Evolutionary conservation across 1,284 basidiomycete genomes (phyloP), one percentile per base, ranked within the genome.

Genomic region (Singerocomus inundabilis): DNA sequence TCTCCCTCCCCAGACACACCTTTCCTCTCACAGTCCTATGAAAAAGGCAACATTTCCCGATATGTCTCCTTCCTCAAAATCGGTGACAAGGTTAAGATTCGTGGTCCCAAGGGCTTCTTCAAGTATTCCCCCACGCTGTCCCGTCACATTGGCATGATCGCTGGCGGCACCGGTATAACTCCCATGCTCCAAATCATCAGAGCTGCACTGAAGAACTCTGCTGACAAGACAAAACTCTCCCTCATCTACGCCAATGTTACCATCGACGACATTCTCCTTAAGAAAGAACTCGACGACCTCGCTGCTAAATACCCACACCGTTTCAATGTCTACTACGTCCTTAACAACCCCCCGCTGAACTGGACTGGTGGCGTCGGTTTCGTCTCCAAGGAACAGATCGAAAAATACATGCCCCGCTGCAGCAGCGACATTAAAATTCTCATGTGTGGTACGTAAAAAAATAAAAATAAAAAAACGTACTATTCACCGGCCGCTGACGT

Each of bases 171-270:
- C 5, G 96, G 96, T 56, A 96, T 99, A 69, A 98, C 97, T 0
- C 96, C 96, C 59, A 96, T 97, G 93, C 85, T 95, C 60, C 97
- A 98, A 72, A 93, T 99, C 75, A 88, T 98, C 72, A 84, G 88
- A 55, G 90, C 93, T 25, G 84, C 85, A 10, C 80, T 96, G 65
- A 89, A 91, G 72, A 91, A 96, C 75, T 84, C 90, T 7, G 67
- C 72, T 41, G 96, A 98, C 78, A 77, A 72, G 58, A 98, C 96
- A 30, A 82, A 81, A 64, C 72, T 94, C 60, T 81, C 75, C 54
- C 81, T 99, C 59, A 91, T 99, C 69, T 99, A 98, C 72, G 96
- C 97, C 59, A 99, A 99, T 72, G 93, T 98, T 67, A 85, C 86
- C 76, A 70, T 81, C 59, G 85, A 88, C 53, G 92, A 95, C 73